These are phyloP conservation scores for Auricularia heimuer DNA, from an alignment of 768 basidiomycete genomes.

Conservation along the genomic window DNA sequence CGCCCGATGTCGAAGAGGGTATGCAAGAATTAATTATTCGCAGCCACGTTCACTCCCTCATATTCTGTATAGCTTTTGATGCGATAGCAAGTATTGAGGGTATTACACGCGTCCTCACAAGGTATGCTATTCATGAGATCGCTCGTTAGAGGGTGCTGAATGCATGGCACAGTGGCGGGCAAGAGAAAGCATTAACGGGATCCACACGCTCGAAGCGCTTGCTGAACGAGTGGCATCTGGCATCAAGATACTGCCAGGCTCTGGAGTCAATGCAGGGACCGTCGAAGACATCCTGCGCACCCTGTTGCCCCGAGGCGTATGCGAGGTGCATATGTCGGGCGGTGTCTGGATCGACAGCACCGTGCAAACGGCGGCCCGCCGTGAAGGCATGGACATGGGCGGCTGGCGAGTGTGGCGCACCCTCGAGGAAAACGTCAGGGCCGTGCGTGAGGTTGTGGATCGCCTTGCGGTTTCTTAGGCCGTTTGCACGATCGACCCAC, in stretches of 20 bases:
- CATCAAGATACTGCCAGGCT: constrained; percentile 54
- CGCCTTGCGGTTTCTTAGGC: too few relatives aligned
- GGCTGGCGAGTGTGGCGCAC: constrained; percentile 70
- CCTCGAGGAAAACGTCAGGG: constrained; percentile 36
- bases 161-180: constrained; percentile 35
- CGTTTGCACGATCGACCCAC: too few relatives aligned
- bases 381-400: constrained; percentile 62
- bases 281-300: constrained; percentile 37
- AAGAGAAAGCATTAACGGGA: constrained; percentile 11
- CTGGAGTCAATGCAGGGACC: constrained; percentile 57
- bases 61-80: constrained; percentile 23
- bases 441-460: constrained; percentile 7
- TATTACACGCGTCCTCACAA: constrained; percentile 70
- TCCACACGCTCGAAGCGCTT: background rate
- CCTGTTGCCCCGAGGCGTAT: constrained; percentile 46
- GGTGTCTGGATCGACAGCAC: constrained; percentile 48
- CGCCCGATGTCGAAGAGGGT: constrained; percentile 45
- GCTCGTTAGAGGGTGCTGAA: constrained; percentile 27
- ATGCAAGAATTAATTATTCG: constrained; percentile 4
- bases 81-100: constrained; percentile 49
- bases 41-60: background rate
- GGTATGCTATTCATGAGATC: constrained; percentile 30
- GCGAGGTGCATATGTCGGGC: constrained; percentile 68
- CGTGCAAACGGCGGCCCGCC: constrained; percentile 36
- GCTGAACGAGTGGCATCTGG: background rate